Conservation (phyloP, 768 basidiomycete genomes). For the Suillus placidus region DNA sequence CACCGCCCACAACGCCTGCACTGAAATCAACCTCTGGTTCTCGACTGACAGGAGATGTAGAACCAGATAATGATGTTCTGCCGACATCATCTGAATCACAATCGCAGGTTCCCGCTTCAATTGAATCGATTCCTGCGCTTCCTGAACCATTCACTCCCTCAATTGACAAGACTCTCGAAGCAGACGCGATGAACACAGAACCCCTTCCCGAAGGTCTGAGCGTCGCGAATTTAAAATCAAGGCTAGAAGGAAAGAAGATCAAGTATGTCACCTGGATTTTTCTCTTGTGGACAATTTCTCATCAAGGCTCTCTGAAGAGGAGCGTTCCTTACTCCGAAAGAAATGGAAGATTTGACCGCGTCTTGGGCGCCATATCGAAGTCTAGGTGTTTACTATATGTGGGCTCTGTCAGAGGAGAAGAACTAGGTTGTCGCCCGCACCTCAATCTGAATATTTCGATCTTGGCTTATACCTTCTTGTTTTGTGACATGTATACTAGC, state of each 20-base stretch:
- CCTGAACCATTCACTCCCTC: slow-evolving; percentile 72
- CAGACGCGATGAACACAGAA: slow-evolving; percentile 31
- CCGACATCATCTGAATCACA: slow-evolving; percentile 29
- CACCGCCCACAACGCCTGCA: slow-evolving; percentile 5
- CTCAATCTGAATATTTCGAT: neutral
- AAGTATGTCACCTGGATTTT: slow-evolving; percentile 50
- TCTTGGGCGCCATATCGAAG: slow-evolving; percentile 83
- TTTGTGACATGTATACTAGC: neutral
- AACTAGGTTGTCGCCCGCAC: neutral
- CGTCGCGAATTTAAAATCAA: slow-evolving; percentile 54
- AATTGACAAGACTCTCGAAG: slow-evolving; percentile 56
- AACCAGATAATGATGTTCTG: slow-evolving; percentile 32
- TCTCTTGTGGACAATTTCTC: slow-evolving; percentile 11
- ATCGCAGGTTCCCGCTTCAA: neutral
- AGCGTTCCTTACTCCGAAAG: slow-evolving; percentile 72
- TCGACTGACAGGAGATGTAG: slow-evolving; percentile 4
- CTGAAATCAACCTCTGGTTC: slow-evolving; percentile 2
- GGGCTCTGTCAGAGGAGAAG: slow-evolving; percentile 63
- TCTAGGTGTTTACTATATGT: slow-evolving; percentile 90
- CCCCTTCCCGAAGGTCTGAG: slow-evolving; percentile 65
- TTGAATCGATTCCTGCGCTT: slow-evolving; percentile 35
- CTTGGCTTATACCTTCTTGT: neutral
- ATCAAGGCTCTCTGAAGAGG: slow-evolving; percentile 47
- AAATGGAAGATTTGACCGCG: slow-evolving; percentile 80
- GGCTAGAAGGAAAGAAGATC: slow-evolving; percentile 69